These are phyloP conservation scores for Saccharomyces hybrid DNA, from an alignment of 1,139 yeast species.

Conservation along the genomic window DNA sequence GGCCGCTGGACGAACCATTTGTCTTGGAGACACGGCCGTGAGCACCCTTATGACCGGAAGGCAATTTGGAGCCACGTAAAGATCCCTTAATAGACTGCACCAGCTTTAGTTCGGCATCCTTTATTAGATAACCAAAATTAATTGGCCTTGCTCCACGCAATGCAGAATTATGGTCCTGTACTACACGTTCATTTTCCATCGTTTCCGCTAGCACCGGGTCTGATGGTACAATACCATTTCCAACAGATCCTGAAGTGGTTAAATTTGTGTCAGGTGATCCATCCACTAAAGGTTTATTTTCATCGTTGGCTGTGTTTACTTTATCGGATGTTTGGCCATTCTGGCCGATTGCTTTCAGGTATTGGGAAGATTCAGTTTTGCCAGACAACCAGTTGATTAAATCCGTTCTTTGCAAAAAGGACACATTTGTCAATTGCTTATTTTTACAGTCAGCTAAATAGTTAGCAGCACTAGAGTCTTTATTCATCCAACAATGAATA, in stretches of 20 bases:
- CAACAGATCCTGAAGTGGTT: neutral
- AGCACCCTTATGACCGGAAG: slow-evolving; percentile 27
- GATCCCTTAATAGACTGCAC: slow-evolving; percentile 45
- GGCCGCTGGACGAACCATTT: slow-evolving; percentile 11
- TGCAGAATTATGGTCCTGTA: slow-evolving; percentile 72
- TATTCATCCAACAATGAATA: slow-evolving; percentile 73
- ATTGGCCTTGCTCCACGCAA: slow-evolving; percentile 70
- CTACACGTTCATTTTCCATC: slow-evolving; percentile 52
- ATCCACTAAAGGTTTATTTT: slow-evolving; percentile 3
- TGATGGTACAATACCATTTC: neutral
- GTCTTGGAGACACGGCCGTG: slow-evolving; percentile 18
- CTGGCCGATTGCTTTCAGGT: slow-evolving; percentile 30
- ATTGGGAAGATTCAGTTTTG: slow-evolving; percentile 49
- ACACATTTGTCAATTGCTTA: slow-evolving; percentile 58
- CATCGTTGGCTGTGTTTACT: slow-evolving; percentile 5
- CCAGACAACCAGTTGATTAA: slow-evolving; percentile 76
- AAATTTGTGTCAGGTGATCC: neutral
- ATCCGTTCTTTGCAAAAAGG: slow-evolving; percentile 81
- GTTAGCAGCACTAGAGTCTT: slow-evolving; percentile 71
- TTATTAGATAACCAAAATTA: slow-evolving; percentile 65
- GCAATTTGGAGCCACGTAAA: slow-evolving; percentile 14
- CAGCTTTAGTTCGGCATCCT: slow-evolving; percentile 61
- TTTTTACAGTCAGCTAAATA: slow-evolving; percentile 69
- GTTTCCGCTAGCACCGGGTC: slow-evolving; percentile 51
- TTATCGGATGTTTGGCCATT: slow-evolving; percentile 1